Evolutionary conservation across 208 protist genomes (phyloP).

Genomic region (Trypanosomatidae sp.): DNA sequence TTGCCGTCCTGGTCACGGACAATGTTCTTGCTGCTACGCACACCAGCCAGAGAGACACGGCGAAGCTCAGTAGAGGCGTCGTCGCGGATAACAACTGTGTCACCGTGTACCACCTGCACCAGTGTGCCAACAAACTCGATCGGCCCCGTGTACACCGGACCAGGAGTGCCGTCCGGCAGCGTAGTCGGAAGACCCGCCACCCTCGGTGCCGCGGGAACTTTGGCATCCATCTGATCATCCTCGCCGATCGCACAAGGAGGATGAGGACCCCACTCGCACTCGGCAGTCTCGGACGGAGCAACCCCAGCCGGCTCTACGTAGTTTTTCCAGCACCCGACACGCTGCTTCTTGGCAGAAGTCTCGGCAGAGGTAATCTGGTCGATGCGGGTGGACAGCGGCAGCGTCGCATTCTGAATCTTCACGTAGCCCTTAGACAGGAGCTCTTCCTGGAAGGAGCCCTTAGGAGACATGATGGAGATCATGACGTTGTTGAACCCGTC

Average conservation of each 20-base stretch:
- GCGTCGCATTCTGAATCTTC: conserved; percentile 62
- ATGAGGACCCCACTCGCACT: conserved; percentile 11
- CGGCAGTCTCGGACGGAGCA: not conserved
- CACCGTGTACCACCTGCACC: conserved; percentile 82
- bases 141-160: conserved; percentile 61
- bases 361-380: conserved; percentile 62
- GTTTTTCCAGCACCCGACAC: conserved; percentile 74
- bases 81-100: conserved; percentile 74
- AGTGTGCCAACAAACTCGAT: conserved; percentile 60
- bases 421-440: conserved; percentile 78
- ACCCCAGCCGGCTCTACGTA: conserved; percentile 32
- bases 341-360: conserved; percentile 45
- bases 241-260: not conserved
- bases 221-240: not conserved
- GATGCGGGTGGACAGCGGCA: conserved; percentile 41
- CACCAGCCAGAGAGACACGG: conserved; percentile 76
- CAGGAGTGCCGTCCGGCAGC: conserved; percentile 43
- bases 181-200: conserved; percentile 42
- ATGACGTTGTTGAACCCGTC: conserved; percentile 81
- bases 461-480: conserved; percentile 75
- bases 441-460: conserved; percentile 87
- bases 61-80: conserved; percentile 47
- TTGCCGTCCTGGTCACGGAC: conserved; percentile 78
- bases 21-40: conserved; percentile 83
- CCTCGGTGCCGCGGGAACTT: conserved; percentile 13